Evolutionary conservation across 768 basidiomycete genomes (phyloP).

Genomic region (Nidularia pulvinata): DNA sequence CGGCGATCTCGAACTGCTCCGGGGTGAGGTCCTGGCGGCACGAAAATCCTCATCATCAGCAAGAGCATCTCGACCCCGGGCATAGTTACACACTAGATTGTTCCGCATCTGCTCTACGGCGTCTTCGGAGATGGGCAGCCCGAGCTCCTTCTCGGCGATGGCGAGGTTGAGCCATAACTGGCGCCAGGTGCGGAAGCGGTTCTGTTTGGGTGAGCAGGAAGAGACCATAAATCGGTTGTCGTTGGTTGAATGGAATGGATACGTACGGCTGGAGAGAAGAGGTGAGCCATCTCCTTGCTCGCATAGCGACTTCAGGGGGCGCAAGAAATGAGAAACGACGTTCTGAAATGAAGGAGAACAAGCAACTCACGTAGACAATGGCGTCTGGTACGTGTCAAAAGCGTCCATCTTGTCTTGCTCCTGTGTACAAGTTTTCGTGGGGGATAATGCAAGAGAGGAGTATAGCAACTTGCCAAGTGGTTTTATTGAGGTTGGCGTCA

Average conservation of each 20-base stretch:
- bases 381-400: conserved; percentile 78
- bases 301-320: conserved; percentile 83
- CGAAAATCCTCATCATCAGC: neutral
- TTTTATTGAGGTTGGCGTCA: too few relatives aligned
- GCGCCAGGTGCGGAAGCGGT: conserved; percentile 95
- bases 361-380: conserved; percentile 65
- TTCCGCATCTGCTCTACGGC: conserved; percentile 94
- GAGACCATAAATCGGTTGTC: neutral
- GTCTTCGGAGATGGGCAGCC: conserved; percentile 84
- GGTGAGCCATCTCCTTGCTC: conserved; percentile 96
- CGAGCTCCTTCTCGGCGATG: conserved; percentile 94
- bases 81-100: conserved; percentile 67
- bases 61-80: neutral
- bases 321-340: neutral
- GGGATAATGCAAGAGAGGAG: too few relatives aligned
- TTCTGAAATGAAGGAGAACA: neutral
- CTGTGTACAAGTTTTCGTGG: neutral
- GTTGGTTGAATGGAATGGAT: conserved; percentile 1
- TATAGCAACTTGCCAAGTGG: too few relatives aligned
- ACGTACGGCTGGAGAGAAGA: conserved; percentile 92
- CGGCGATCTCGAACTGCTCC: conserved; percentile 90
- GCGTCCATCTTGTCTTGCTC: conserved; percentile 45
- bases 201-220: conserved; percentile 45
- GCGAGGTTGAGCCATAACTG: conserved; percentile 96
- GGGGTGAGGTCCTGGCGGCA: conserved; percentile 69